Evolutionary conservation across 108 stramenopile species (phyloP).

Genomic region (Cyclotella baltica): DNA sequence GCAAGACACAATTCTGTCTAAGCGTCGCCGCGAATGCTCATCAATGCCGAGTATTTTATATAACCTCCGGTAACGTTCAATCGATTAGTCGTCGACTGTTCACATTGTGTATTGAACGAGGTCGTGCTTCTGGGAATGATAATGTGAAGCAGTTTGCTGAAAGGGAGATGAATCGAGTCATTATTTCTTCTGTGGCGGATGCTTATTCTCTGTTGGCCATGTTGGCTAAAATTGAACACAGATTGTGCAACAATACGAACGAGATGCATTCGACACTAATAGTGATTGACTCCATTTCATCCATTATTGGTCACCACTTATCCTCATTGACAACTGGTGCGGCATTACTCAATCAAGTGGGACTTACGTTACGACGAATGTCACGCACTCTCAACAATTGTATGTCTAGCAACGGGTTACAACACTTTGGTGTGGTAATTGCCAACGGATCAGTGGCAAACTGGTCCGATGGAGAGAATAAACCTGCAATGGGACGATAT

Average conservation of each 20-base stretch:
- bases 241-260: slow-evolving; percentile 10
- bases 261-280: too few relatives aligned
- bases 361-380: slow-evolving; percentile 45
- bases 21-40: slow-evolving; percentile 42
- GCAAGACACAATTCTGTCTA: slow-evolving; percentile 56
- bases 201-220: slow-evolving; percentile 45
- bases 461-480: slow-evolving; percentile 20
- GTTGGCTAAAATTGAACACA: slow-evolving; percentile 42
- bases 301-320: slow-evolving; percentile 51
- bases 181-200: slow-evolving; percentile 28
- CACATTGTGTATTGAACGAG: slow-evolving; percentile 25
- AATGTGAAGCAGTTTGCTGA: slow-evolving; percentile 8
- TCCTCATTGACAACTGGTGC: slow-evolving; percentile 25
- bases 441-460: slow-evolving; percentile 47
- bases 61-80: slow-evolving; percentile 20
- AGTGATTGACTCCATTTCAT: slow-evolving; percentile 56
- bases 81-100: slow-evolving; percentile 39
- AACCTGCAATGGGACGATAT: slow-evolving; percentile 54
- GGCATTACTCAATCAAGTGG: slow-evolving; percentile 42
- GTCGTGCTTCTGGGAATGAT: neutral
- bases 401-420: neutral
- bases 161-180: slow-evolving; percentile 26
- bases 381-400: slow-evolving; percentile 34
- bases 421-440: slow-evolving; percentile 36
- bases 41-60: slow-evolving; percentile 27